Evolutionary conservation across 2,329 filamentous ascomycete species (phyloP).

Genomic region (Ophiocordyceps sinensis): DNA sequence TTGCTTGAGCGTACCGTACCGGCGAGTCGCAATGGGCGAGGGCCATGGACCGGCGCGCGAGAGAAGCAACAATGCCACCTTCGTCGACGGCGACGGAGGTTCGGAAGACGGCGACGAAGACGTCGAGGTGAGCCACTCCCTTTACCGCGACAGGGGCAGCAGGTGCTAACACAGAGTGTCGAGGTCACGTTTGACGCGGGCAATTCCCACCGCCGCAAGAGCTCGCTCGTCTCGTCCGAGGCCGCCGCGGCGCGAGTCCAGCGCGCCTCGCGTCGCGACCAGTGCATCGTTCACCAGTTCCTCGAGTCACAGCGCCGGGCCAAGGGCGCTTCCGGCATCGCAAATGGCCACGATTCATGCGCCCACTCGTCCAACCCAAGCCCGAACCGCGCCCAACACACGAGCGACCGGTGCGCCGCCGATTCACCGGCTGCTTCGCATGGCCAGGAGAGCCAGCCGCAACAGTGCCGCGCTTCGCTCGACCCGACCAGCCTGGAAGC

Average conservation of each 20-base stretch:
- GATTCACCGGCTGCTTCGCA: constrained; percentile 6
- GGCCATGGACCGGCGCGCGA: constrained; percentile 6
- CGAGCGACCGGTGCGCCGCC: neutral
- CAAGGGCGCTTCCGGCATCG: constrained; percentile 12
- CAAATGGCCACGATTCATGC: constrained; percentile 1
- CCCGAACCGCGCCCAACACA: neutral
- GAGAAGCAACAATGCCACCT: constrained; percentile 6
- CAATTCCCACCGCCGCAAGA: constrained; percentile 50
- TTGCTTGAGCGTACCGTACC: too few species aligned
- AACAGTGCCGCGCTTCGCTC: constrained; percentile 16
- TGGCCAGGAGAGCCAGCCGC: constrained; percentile 1
- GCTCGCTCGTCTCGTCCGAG: constrained; percentile 44
- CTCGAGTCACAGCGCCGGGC: constrained; percentile 39
- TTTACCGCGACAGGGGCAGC: neutral
- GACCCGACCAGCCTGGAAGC: constrained; percentile 26
- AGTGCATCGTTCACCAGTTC: constrained; percentile 52
- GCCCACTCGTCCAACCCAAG: neutral
- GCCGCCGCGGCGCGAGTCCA: constrained; percentile 17
- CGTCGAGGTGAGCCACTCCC: constrained; percentile 36
- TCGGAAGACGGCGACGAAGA: constrained; percentile 34
- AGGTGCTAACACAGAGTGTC: neutral
- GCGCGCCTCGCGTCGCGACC: constrained; percentile 23
- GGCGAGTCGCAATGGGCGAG: constrained; percentile 1
- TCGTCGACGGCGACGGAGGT: constrained; percentile 15
- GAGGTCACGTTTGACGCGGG: constrained; percentile 49